Evolutionary conservation across 495 filamentous ascomycete species (phyloP).

Genomic region (Penicillium lividum): DNA sequence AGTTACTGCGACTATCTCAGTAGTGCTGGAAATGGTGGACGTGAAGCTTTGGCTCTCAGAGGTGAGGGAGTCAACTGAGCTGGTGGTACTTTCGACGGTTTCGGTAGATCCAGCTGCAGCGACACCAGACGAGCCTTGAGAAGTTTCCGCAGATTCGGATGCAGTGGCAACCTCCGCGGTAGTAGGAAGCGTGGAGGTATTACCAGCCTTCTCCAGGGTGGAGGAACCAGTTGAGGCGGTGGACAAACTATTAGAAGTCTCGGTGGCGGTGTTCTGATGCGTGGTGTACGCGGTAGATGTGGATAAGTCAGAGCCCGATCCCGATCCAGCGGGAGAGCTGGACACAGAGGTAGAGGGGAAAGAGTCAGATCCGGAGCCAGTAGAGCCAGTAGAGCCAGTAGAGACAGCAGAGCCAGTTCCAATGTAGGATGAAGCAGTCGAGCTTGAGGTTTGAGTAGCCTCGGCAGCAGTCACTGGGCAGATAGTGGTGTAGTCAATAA

Average conservation of each 20-base stretch:
- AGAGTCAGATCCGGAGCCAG: background rate
- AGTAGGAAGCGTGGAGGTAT: background rate
- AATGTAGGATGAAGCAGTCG: background rate
- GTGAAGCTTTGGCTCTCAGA: no score
- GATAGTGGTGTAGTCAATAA: conserved; percentile 16
- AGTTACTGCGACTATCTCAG: no score
- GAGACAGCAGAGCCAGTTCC: no score
- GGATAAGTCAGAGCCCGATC: background rate
- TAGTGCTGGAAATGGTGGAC: background rate
- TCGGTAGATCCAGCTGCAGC: no score
- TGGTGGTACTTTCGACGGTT: no score
- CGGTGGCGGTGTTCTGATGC: background rate
- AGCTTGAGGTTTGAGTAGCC: background rate
- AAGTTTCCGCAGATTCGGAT: no score
- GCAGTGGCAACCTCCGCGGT: no score
- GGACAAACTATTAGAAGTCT: background rate
- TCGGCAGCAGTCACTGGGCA: conserved; percentile 6
- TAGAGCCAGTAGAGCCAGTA: background rate
- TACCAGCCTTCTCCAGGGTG: background rate
- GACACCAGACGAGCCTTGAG: no score
- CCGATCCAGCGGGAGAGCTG: background rate
- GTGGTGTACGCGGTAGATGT: background rate
- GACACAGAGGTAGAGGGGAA: background rate
- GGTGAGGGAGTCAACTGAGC: no score
- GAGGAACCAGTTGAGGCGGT: background rate